phyloP scores from a whole-genome alignment of 257 asterid genomes.

The Catharanthus roseus region DNA sequence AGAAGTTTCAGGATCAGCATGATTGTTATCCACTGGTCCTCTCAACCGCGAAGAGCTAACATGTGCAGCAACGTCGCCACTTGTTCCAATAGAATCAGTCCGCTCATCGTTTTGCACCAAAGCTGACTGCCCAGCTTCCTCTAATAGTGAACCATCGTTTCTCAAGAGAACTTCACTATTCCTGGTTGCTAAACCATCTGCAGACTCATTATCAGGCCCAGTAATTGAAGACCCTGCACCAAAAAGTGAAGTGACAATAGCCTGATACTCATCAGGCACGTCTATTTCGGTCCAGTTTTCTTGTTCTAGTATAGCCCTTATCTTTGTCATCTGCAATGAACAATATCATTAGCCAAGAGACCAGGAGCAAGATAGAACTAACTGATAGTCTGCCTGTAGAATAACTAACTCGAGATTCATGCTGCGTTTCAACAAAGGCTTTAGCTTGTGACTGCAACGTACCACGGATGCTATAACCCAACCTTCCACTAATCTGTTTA shows the following conservation, averaged over 20 bases:
- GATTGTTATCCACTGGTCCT: slow-evolving; percentile 39
- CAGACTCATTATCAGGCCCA: slow-evolving; percentile 40
- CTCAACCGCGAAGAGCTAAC: slow-evolving; percentile 31
- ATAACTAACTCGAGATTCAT: slow-evolving; percentile 85
- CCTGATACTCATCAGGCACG: slow-evolving; percentile 92
- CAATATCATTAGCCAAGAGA: slow-evolving; percentile 19
- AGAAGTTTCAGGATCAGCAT: slow-evolving; percentile 50
- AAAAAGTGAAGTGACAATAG: slow-evolving; percentile 57
- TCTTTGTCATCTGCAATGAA: slow-evolving; percentile 69
- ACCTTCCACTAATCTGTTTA: slow-evolving; percentile 96
- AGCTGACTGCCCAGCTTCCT: slow-evolving; percentile 38
- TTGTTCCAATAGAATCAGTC: slow-evolving; percentile 47
- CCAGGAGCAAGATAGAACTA: slow-evolving; percentile 20
- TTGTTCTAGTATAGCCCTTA: slow-evolving; percentile 95
- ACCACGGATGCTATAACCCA: slow-evolving; percentile 97
- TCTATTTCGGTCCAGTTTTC: slow-evolving; percentile 97
- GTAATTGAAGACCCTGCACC: slow-evolving; percentile 38
- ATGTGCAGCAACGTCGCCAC: slow-evolving; percentile 35
- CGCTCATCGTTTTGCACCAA: slow-evolving; percentile 33
- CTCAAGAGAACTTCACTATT: slow-evolving; percentile 29
- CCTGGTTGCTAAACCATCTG: slow-evolving; percentile 33
- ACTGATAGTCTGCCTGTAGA: slow-evolving; percentile 17
- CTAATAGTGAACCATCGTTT: slow-evolving; percentile 38
- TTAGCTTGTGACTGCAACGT: slow-evolving; percentile 94
- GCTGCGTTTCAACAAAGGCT: slow-evolving; percentile 87